Evolutionary conservation across 2,329 filamentous ascomycete species (phyloP).

Genomic region (Mollisia scopiformis): DNA sequence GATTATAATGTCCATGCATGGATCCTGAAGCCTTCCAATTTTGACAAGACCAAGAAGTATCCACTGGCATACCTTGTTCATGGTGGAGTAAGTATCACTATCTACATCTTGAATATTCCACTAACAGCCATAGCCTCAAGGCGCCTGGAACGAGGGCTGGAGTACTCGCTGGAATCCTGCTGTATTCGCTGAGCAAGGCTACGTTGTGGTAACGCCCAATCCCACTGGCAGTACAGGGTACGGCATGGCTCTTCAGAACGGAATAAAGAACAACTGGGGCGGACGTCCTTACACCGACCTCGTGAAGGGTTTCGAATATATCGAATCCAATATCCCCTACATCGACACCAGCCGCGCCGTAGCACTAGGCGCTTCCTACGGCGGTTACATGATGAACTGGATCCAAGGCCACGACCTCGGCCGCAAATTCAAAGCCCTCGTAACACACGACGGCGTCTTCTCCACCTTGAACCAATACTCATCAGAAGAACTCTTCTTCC

Average conservation of each 20-base stretch:
- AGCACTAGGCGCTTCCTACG: slow-evolving; percentile 75
- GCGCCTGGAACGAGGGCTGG: slow-evolving; percentile 38
- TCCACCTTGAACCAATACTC: slow-evolving; percentile 67
- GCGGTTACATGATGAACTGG: slow-evolving; percentile 85
- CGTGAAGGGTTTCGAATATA: slow-evolving; percentile 75
- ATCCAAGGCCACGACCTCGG: slow-evolving; percentile 86
- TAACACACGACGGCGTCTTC: slow-evolving; percentile 88
- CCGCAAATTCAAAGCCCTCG: slow-evolving; percentile 82
- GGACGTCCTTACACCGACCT: slow-evolving; percentile 83
- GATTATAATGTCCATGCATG: slow-evolving; percentile 65
- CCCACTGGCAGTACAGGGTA: slow-evolving; percentile 84
- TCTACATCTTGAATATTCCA: neutral
- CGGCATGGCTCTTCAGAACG: slow-evolving; percentile 76
- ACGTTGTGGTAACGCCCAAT: slow-evolving; percentile 80
- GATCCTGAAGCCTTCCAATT: slow-evolving; percentile 67
- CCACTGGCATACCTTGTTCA: slow-evolving; percentile 81
- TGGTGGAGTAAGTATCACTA: slow-evolving; percentile 55
- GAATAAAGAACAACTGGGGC: slow-evolving; percentile 82
- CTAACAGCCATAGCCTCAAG: slow-evolving; percentile 30
- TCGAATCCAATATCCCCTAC: slow-evolving; percentile 66
- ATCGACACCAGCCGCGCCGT: slow-evolving; percentile 73
- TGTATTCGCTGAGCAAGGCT: slow-evolving; percentile 85
- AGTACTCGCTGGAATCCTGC: slow-evolving; percentile 85
- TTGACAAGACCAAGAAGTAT: slow-evolving; percentile 71
- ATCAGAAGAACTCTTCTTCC: slow-evolving; percentile 73